Evolutionary conservation across 176 grass and related monocot species (phyloP).

Genomic region (Aegilops longissima): DNA sequence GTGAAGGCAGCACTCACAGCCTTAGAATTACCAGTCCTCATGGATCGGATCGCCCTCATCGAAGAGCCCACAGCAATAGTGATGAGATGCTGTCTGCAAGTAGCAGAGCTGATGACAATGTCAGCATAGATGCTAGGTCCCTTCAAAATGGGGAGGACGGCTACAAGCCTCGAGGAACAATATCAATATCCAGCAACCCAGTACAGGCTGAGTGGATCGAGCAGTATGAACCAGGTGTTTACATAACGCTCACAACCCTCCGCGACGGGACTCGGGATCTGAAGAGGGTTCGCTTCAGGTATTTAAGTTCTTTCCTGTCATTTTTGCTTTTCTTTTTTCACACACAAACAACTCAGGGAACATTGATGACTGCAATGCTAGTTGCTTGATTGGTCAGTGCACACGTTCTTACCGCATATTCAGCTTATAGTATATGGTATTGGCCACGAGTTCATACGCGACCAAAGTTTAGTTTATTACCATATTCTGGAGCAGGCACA

Average conservation of each 20-base stretch:
- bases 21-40: slow-evolving; percentile 43
- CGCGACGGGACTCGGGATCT: slow-evolving; percentile 74
- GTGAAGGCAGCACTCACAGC: slow-evolving; percentile 55
- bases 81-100: slow-evolving; percentile 49
- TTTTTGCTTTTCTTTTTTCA: background rate
- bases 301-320: slow-evolving; percentile 23
- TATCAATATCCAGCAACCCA: slow-evolving; percentile 53
- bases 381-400: background rate
- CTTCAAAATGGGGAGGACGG: slow-evolving; percentile 57
- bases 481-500: background rate
- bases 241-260: slow-evolving; percentile 80
- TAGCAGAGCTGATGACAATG: slow-evolving; percentile 54
- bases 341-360: background rate
- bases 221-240: slow-evolving; percentile 85
- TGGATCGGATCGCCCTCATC: slow-evolving; percentile 26
- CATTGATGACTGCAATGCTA: background rate
- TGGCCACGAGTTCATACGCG: background rate
- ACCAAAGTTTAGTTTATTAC: background rate
- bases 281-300: slow-evolving; percentile 95
- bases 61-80: slow-evolving; percentile 42
- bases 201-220: slow-evolving; percentile 83
- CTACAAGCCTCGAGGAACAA: slow-evolving; percentile 56
- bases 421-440: background rate
- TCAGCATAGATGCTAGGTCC: slow-evolving; percentile 53
- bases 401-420: background rate